Percentiles rank a stretch among this genome's conserved stretches.
phyloP scores from a whole-genome alignment of 78 protist genomes.

The Dictyostelium capitatum region DNA sequence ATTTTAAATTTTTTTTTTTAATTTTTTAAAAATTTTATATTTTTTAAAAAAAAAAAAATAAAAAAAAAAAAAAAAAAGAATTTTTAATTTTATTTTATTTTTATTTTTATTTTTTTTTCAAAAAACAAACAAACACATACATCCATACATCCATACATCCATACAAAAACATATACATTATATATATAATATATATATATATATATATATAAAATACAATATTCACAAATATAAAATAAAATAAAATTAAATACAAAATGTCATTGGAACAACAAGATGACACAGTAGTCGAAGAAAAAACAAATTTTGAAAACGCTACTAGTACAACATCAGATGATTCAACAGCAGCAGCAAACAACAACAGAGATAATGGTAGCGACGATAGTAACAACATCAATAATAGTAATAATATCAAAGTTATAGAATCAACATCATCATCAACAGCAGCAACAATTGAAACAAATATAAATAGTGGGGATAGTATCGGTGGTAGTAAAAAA shows the following conservation, averaged over 20 bases:
- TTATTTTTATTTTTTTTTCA: no score
- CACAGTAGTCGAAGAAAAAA: slow-evolving; percentile 19
- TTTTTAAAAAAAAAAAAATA: no score
- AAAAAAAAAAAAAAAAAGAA: no score
- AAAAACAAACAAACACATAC: no score
- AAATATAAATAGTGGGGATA: background rate
- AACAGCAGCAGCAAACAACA: background rate
- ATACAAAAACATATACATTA: no score
- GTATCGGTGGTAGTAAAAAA: background rate
- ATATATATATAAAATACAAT: background rate
- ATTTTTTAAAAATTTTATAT: no score
- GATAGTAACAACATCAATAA: background rate
- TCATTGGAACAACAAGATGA: slow-evolving; percentile 12
- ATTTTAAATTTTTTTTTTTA: no score
- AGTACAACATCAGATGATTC: background rate
- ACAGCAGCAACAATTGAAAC: background rate
- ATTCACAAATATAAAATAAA: background rate
- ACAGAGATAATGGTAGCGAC: background rate
- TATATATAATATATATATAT: no score
- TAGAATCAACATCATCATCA: background rate
- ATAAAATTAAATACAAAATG: background rate
- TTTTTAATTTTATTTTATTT: no score
- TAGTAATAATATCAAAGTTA: background rate
- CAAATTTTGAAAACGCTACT: background rate
- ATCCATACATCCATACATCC: no score